Conservation (phyloP, 331 rosid genomes). For the Cydonia oblonga region DNA sequence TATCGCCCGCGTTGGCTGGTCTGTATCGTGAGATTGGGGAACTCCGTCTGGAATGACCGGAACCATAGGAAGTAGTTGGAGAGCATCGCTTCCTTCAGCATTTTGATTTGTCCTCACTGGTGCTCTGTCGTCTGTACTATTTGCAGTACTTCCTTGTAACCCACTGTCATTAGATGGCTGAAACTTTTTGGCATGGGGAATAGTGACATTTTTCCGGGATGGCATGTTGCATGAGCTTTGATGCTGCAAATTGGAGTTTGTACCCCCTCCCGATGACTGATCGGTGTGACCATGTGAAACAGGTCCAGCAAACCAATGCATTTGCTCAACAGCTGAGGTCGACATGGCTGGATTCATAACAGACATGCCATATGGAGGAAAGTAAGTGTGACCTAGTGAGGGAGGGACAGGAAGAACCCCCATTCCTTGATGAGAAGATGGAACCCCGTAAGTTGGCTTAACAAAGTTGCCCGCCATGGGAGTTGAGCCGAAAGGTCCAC, state of each 20-base stretch:
- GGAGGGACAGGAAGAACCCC: conserved; percentile 35
- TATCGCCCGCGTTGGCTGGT: conserved; percentile 46
- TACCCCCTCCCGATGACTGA: conserved; percentile 26
- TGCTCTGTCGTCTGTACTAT: conserved; percentile 47
- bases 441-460: conserved; percentile 51
- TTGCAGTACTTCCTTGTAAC: conserved; percentile 54
- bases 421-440: conserved; percentile 39
- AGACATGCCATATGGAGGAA: conserved; percentile 62
- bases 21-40: conserved; percentile 30
- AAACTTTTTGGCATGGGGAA: conserved; percentile 21
- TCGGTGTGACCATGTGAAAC: conserved; percentile 17
- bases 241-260: conserved; percentile 30
- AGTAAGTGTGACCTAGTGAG: conserved; percentile 41
- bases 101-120: conserved; percentile 11
- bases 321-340: conserved; percentile 48
- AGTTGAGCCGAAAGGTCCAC: conserved; percentile 49
- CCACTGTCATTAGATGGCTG: conserved; percentile 45
- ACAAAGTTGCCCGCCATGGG: conserved; percentile 35
- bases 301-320: conserved; percentile 28
- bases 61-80: conserved; percentile 46
- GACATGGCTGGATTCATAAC: conserved; percentile 36
- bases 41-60: conserved; percentile 29
- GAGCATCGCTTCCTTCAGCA: conserved; percentile 44
- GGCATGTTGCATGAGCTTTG: conserved; percentile 36
- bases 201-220: conserved; percentile 22